phyloP scores from a whole-genome alignment of 768 basidiomycete species.

The Serpula lacrymans region DNA sequence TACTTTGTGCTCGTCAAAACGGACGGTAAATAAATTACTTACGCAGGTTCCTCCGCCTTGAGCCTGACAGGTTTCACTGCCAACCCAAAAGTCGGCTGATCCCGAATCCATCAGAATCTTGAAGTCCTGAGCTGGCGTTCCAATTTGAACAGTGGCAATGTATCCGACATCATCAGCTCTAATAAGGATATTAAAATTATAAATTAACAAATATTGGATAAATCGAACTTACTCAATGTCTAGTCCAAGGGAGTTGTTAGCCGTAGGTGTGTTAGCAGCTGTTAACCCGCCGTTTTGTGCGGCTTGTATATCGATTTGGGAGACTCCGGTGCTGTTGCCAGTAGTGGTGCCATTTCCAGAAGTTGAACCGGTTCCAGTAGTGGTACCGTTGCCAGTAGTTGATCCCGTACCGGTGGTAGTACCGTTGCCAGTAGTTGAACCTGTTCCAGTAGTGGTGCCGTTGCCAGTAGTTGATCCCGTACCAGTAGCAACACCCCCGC shows the following conservation, averaged over 20 bases:
- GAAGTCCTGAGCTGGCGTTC: slow-evolving; percentile 60
- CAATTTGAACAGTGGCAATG: slow-evolving; percentile 57
- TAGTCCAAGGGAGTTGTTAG: slow-evolving; percentile 58
- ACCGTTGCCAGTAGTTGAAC: slow-evolving; percentile 7
- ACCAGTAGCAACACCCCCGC: slow-evolving; percentile 1
- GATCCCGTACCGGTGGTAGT: background rate
- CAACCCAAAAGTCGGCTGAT: slow-evolving; percentile 67
- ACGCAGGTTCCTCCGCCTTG: slow-evolving; percentile 38
- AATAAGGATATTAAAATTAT: background rate
- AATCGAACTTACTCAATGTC: slow-evolving; percentile 56
- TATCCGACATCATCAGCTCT: slow-evolving; percentile 56
- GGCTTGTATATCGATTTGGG: slow-evolving; percentile 34
- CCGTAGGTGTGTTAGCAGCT: slow-evolving; percentile 36
- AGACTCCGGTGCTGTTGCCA: slow-evolving; percentile 28
- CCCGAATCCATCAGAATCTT: slow-evolving; percentile 68
- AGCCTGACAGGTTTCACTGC: slow-evolving; percentile 49
- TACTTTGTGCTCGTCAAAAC: background rate
- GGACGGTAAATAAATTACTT: slow-evolving; percentile 20
- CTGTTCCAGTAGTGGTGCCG: slow-evolving; percentile 7
- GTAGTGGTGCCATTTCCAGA: slow-evolving; percentile 10
- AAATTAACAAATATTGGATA: slow-evolving; percentile 2
- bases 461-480: slow-evolving; percentile 3
- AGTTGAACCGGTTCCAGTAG: slow-evolving; percentile 8
- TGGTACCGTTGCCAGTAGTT: slow-evolving; percentile 6
- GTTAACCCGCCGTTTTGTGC: slow-evolving; percentile 37